phyloP scores from a whole-genome alignment of 352 stramenopile genomes.

The Globisporangium paroecandrum region DNA sequence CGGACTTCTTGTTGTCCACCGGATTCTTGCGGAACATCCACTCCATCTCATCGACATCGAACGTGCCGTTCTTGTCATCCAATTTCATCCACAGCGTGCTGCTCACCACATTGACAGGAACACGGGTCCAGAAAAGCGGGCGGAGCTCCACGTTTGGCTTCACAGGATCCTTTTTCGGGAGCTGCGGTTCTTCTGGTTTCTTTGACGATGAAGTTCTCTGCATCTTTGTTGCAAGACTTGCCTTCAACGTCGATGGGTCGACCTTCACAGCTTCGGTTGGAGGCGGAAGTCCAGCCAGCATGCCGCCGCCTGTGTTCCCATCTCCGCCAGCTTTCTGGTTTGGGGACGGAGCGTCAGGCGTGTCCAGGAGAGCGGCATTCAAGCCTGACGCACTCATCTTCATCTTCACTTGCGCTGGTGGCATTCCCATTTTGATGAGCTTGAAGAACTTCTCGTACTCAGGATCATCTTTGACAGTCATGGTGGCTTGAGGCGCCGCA shows the following conservation, averaged over 20 bases:
- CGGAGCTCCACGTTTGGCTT: slow-evolving; percentile 87
- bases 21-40: slow-evolving; percentile 89
- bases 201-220: slow-evolving; percentile 36
- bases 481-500: slow-evolving; percentile 13
- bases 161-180: slow-evolving; percentile 84
- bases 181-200: slow-evolving; percentile 57
- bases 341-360: slow-evolving; percentile 63
- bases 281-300: slow-evolving; percentile 59
- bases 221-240: slow-evolving; percentile 53
- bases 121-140: slow-evolving; percentile 86
- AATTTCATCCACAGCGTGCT: slow-evolving; percentile 87
- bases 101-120: slow-evolving; percentile 83
- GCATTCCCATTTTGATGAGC: slow-evolving; percentile 90
- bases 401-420: slow-evolving; percentile 90
- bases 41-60: slow-evolving; percentile 84
- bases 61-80: slow-evolving; percentile 56
- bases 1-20: slow-evolving; percentile 50
- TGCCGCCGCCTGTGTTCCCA: slow-evolving; percentile 17
- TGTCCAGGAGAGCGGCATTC: slow-evolving; percentile 64
- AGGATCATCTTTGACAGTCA: slow-evolving; percentile 91
- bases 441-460: slow-evolving; percentile 96
- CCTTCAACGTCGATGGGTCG: slow-evolving; percentile 55
- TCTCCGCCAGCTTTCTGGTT: slow-evolving; percentile 40
- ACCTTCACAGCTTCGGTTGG: slow-evolving; percentile 67
- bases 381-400: slow-evolving; percentile 85